These are phyloP conservation scores for Mycena belliarum DNA, from an alignment of 768 basidiomycete species.

Conservation along the genomic window DNA sequence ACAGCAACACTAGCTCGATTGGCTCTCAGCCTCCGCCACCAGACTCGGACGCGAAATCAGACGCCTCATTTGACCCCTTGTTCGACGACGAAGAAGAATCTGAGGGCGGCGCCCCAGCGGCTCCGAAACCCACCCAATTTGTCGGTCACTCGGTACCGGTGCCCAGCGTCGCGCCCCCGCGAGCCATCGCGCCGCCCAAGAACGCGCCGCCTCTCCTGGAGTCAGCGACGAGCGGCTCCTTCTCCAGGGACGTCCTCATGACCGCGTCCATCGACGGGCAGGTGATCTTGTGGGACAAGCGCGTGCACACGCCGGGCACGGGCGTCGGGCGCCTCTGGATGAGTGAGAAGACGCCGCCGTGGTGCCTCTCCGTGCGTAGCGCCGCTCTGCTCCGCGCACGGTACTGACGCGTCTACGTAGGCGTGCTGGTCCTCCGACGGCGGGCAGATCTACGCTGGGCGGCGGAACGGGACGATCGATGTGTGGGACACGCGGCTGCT, in stretches of 20 bases:
- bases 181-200: constrained; percentile 58
- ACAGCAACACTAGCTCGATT: constrained; percentile 17
- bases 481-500: constrained; percentile 92
- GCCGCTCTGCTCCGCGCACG: background rate
- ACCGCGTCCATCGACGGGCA: constrained; percentile 92
- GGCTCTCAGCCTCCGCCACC: constrained; percentile 4
- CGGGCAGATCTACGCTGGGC: constrained; percentile 84
- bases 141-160: background rate
- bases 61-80: constrained; percentile 82
- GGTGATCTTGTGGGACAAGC: constrained; percentile 87
- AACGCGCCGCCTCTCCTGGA: constrained; percentile 78
- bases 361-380: constrained; percentile 86
- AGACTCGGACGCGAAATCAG: constrained; percentile 69
- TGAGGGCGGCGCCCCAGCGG: background rate
- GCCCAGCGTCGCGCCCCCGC: constrained; percentile 18
- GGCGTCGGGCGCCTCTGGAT: constrained; percentile 87
- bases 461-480: constrained; percentile 88
- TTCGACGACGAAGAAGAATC: constrained; percentile 82
- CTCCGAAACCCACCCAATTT: background rate
- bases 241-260: constrained; percentile 83
- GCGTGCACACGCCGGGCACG: constrained; percentile 60
- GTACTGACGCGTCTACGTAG: constrained; percentile 40
- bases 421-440: constrained; percentile 95
- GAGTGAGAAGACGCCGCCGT: constrained; percentile 91
- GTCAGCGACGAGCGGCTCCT: constrained; percentile 54